Evolutionary conservation across 1,284 basidiomycete species (phyloP), one percentile per base, ranked within the genome.

Genomic region (Microbotryum scabiosae): DNA sequence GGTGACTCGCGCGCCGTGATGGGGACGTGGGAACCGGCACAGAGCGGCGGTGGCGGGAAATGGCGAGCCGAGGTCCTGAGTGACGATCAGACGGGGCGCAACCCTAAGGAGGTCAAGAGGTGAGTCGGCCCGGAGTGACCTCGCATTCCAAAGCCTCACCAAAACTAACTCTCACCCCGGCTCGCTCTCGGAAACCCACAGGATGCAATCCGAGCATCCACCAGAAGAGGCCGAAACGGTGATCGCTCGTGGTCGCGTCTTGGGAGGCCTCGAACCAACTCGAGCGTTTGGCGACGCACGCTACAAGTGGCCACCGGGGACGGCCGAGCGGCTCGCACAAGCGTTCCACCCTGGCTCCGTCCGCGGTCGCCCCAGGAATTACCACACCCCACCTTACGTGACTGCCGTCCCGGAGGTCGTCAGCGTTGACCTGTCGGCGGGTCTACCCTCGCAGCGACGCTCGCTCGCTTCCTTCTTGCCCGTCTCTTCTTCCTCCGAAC

Each of bases 1-100:
- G 96, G 96, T 2, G 96, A 99, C 74, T 88, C 88, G 71, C 84
- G 96, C 50, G 96, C 96, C 12, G 90, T 99, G 3, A 93, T 94
- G 16, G 96, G 96, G 30, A 83, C 90, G 62, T 94, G 90, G 86
- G 85, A 89, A 68, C 77, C 10, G 79, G 84, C 71, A 82, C 69
- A 84, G 7, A 77, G 77, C 21, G 63, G 56, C 10, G 69, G 73
- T 0, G 65, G 70, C 41, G 82, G 82, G 18, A 77, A 77, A 62
- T 97, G 93, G 93, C 82, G 85, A 57, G 87, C 92, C 23, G 92
- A 97, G 73, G 88, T 90, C 23, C 80, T 99, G 62, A 89, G 84
- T 43, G 88, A 96, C 73, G 96, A 98, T 74, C 93, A 97, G 78
- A 97, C 92, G 12, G 94, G 91, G 30, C 82, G 89, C 63, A 97